Evolutionary conservation across 305 asterid species (phyloP), one percentile per base, ranked within the genome.

Genomic region (Rubia balearica): DNA sequence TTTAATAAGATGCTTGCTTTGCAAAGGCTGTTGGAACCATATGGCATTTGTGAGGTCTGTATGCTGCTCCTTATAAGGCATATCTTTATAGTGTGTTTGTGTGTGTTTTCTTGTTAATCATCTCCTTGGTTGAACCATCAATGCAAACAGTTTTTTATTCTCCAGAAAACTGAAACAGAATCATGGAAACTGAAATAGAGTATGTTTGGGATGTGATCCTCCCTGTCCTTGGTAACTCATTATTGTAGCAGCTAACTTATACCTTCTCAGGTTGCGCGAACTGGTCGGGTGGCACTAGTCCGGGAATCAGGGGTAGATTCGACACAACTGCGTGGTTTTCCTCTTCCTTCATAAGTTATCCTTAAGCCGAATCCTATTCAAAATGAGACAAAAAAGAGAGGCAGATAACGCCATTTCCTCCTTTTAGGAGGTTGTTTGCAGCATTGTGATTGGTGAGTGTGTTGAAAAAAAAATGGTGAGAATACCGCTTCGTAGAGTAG

Each of bases 281-380:
- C 98, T 0, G 96, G 98, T 65, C 86, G 98, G 77, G 85, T 90
- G 79, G 98, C 96, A 2, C 60, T 89, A 84, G 76, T 75, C 41
- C 88, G 96, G 13, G 98, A 92, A 74, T 89, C 96, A 0, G 98
- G 98, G 12, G 96, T 92, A 36, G 94, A 92, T 78, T 92, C 98
- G 0, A 83, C 85, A 71, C 84, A 73, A 74, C 96, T 92, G 66
- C 83, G 96, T 45, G 96, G 98, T 61, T 90, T 81, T 76, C 73
- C 90, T 77, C 82, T 86, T 75, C 85, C 89, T 42, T 73, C 65
- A 64, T 85, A 85, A 81, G 38, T 60, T 51, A 4, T 17, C 30
- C 11, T 21, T 17, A 17, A 53, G 38, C 49, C 36, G 40, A 11
- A 46, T 9, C 7, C 59, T n/a, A 51, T 51, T 42, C 51, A 64